Evolutionary conservation across 208 protist species (phyloP).

Genomic region (Crithidia fasciculata): DNA sequence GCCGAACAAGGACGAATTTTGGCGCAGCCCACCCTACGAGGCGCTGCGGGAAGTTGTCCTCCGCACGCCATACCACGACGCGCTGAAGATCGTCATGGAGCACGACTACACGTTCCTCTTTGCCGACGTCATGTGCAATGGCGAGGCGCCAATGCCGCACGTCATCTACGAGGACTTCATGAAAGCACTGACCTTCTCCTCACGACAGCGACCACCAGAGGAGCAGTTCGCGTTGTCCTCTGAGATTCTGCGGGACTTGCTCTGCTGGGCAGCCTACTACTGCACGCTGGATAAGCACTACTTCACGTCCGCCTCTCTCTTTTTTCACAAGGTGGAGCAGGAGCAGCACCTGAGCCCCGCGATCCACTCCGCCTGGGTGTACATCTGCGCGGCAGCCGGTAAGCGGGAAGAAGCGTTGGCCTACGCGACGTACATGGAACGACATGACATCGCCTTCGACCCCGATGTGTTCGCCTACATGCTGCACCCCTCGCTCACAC

Average conservation of each 20-base stretch:
- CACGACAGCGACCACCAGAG: slow-evolving; percentile 77
- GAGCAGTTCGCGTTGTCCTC: slow-evolving; percentile 79
- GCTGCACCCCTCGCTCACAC: slow-evolving; percentile 77
- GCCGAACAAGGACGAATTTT: slow-evolving; percentile 69
- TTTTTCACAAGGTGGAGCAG: slow-evolving; percentile 80
- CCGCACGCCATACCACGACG: slow-evolving; percentile 65
- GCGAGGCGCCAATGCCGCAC: slow-evolving; percentile 83
- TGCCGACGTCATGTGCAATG: slow-evolving; percentile 42
- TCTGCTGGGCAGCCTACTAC: slow-evolving; percentile 72
- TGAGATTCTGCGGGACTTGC: slow-evolving; percentile 47
- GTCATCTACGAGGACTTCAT: slow-evolving; percentile 91
- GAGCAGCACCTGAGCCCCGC: slow-evolving; percentile 66
- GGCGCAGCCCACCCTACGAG: slow-evolving; percentile 65
- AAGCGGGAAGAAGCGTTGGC: slow-evolving; percentile 58
- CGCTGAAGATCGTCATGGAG: slow-evolving; percentile 72
- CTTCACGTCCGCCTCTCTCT: slow-evolving; percentile 62
- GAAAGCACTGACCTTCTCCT: slow-evolving; percentile 78
- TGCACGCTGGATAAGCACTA: slow-evolving; percentile 77
- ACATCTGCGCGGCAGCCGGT: slow-evolving; percentile 71
- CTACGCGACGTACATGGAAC: slow-evolving; percentile 57
- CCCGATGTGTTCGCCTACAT: slow-evolving; percentile 71
- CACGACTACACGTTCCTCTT: slow-evolving; percentile 83
- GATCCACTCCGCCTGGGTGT: slow-evolving; percentile 71
- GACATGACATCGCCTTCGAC: slow-evolving; percentile 62
- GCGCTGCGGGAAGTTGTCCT: slow-evolving; percentile 57